Evolutionary conservation across 2,329 filamentous ascomycete genomes (phyloP), one percentile per base, ranked within the genome.

Genomic region (Fonsecaea erecta): DNA sequence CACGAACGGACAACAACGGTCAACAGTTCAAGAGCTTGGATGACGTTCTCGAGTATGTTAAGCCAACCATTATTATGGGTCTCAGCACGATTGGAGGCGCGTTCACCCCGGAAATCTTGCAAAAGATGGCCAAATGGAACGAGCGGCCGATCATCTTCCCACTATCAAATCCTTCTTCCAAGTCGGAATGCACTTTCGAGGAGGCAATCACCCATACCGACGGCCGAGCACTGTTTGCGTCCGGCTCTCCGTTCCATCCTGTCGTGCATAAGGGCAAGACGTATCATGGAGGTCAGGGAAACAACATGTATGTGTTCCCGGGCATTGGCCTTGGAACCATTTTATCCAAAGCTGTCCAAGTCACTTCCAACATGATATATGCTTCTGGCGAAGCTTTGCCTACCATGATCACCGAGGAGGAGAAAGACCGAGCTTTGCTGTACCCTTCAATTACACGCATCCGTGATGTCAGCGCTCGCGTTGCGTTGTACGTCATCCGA

Each of bases 341-440:
- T 75, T 86, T 98, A 55, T 89, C 90, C 80, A 96, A 97, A 83
- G 86, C 93, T 12, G 88, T 91, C 70, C 88, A 88, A 72, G 85
- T 98, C 71, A 98, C 94, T 4, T 92, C 97, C 77, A 87, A 90
- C 78, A 99, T 99, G 95, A 93, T 99, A 75, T 98, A 98, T 81
- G 93, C 91, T 56, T 94, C 93, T 34, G 95, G 92, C 30, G 89
- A 90, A 46, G 90, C 92, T 3, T 86, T 98, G 21, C 86, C 92
- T 16, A 88, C 87, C 64, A 88, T 90, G 35, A 85, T 99, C 67
- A 93, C 90, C 68, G 83, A 87, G 43, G 89, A 95, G 68, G 95
- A 99, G 82, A 82, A 92, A 73, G 86, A 89, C 62, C 87, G 89
- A 76, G 92, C 92, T 61, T 88, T 96, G 76, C 89, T 98, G 74